Conservation (phyloP, 2,329 filamentous ascomycete genomes). For the Stemphylium beticola region DNA sequence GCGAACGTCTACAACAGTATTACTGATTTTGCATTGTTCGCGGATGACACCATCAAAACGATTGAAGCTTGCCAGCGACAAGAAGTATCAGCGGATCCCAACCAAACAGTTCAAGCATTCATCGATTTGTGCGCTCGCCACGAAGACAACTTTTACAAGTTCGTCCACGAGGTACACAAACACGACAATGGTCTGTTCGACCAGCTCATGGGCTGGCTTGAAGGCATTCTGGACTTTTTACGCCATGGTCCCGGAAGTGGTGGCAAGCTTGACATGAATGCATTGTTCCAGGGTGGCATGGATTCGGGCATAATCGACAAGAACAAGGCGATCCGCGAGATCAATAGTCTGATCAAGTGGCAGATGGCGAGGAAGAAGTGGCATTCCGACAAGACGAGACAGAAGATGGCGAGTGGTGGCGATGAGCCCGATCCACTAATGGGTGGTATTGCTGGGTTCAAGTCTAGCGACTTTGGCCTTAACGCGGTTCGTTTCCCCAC, state of each 20-base stretch:
- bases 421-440: conserved; percentile 53
- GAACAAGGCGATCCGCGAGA: conserved; percentile 75
- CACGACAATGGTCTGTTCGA: conserved; percentile 97
- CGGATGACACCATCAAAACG: conserved; percentile 89
- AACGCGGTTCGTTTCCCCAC: conserved; percentile 65
- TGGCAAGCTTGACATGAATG: conserved; percentile 92
- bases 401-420: conserved; percentile 91
- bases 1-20: conserved; percentile 98
- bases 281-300: conserved; percentile 81
- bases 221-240: conserved; percentile 92
- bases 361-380: conserved; percentile 96
- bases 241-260: conserved; percentile 78
- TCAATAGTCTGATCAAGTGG: conserved; percentile 87
- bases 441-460: conserved; percentile 63
- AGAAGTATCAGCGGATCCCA: conserved; percentile 92
- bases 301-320: conserved; percentile 72
- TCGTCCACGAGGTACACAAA: conserved; percentile 95
- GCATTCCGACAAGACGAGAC: conserved; percentile 96
- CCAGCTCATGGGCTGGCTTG: conserved; percentile 95
- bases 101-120: conserved; percentile 97
- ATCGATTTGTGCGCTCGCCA: conserved; percentile 96
- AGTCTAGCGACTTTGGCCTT: conserved; percentile 85
- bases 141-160: conserved; percentile 98
- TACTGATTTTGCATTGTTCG: conserved; percentile 91
- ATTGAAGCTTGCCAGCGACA: conserved; percentile 70